Evolutionary conservation across 148 eudicot species (phyloP).

Genomic region (Persicaria tinctoria): DNA sequence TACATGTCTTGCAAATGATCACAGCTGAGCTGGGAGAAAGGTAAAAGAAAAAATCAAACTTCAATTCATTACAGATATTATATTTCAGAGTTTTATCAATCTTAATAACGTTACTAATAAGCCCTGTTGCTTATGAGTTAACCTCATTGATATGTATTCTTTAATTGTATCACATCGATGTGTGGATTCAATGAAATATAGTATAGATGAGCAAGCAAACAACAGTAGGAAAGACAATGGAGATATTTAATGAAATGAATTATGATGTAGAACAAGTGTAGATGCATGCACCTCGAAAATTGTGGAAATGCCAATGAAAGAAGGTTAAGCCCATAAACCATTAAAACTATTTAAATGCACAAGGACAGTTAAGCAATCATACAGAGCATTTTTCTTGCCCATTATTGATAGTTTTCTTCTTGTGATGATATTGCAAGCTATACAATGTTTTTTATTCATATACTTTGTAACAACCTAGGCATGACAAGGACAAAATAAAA

Average conservation of each 20-base stretch:
- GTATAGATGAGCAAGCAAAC: not conserved
- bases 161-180: not conserved
- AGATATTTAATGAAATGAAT: not conserved
- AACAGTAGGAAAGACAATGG: not conserved
- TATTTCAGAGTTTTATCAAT: not conserved
- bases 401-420: not conserved
- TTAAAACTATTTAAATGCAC: not conserved
- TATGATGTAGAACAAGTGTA: not conserved
- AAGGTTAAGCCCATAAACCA: not conserved
- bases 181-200: not conserved
- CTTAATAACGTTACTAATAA: not conserved
- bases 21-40: not conserved
- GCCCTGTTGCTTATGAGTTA: not conserved
- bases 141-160: not conserved
- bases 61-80: not conserved
- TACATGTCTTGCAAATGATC: not conserved
- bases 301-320: not conserved
- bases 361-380: not conserved
- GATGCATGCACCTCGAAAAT: not conserved
- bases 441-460: not conserved
- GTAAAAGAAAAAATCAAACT: not conserved
- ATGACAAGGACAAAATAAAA: not conserved
- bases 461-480: not conserved
- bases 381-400: not conserved
- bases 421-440: not conserved